Evolutionary conservation across 192 early-diverging fungal species (phyloP), one percentile per base, ranked within the genome.

Genomic region (Obelidium mucronatum): DNA sequence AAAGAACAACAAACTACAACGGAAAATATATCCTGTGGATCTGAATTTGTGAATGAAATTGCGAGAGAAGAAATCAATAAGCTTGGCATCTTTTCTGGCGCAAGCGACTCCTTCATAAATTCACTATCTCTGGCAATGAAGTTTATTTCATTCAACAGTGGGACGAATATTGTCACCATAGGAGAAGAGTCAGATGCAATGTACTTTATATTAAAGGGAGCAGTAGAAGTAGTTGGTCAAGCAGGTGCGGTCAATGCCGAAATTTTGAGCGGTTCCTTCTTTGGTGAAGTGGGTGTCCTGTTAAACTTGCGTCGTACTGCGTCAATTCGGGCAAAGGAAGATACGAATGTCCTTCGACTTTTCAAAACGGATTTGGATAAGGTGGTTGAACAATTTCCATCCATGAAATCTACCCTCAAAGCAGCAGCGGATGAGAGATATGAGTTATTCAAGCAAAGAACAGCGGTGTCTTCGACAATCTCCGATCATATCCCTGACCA

Each of bases 201-300:
- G 31, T 85, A 79, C 59, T 85, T 81, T 72, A 78, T 85, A 30
- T 36, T 83, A 35, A 74, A 75, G 31, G 84, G 84, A 17, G n/a
- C 77, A 17, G 83, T 85, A 1, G 74, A 85, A 52, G 84, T 85
- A 4, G 24, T 85, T 24, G 75, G 74, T 28, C 48, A 26, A 37
- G 37, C 73, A 33, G 67, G 73, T 8, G 59, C 39, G 0, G 69
- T 85, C 4, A 80, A 85, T 63, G 84, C 84, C 22, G 84, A 86
- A 69, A 58, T 85, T 39, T 35, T 28, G 1, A 33, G 58, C 31
- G 84, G 83, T n/a, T n/a, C 67, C 22, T 87, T 86, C 62, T 87
- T 87, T 75, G 86, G 86, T 11, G 86, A 87, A 63, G 78, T 86
- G 26, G 86, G 84, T 30, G 40, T 87, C 53, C 37, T 85, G 40